These are phyloP conservation scores for Phytophthora constricta DNA, from an alignment of 352 stramenopile species.

Conservation along the genomic window DNA sequence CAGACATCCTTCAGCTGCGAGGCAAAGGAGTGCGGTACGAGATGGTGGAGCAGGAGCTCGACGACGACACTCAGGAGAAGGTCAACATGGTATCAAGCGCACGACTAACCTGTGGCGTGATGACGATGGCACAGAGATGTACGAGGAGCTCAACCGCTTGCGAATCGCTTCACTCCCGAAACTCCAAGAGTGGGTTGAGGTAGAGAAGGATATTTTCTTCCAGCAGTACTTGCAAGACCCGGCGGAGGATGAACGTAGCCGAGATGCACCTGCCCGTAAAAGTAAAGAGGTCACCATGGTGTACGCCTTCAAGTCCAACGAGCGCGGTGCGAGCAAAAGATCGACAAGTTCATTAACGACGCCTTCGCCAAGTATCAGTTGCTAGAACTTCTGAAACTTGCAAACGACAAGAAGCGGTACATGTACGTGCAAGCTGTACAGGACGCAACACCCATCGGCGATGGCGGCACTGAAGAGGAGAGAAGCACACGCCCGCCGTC, in stretches of 20 bases:
- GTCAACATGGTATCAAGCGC: constrained; percentile 15
- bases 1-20: constrained; percentile 37
- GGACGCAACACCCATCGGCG: constrained; percentile 8
- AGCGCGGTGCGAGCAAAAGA: constrained; percentile 36
- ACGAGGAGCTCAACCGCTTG: constrained; percentile 43
- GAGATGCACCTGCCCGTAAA: constrained; percentile 8
- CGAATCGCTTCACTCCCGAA: constrained; percentile 44
- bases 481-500: constrained; percentile 11
- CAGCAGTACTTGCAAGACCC: constrained; percentile 22
- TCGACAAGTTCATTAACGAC: constrained; percentile 47
- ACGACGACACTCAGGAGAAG: constrained; percentile 18
- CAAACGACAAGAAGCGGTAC: constrained; percentile 52
- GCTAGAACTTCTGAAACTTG: constrained; percentile 39
- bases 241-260: constrained; percentile 3
- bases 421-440: constrained; percentile 46
- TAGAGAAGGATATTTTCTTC: constrained; percentile 37
- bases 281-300: constrained; percentile 24
- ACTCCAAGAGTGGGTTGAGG: constrained; percentile 51
- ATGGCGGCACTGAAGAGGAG: constrained; percentile 5
- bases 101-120: constrained; percentile 16
- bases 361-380: constrained; percentile 50
- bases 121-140: constrained; percentile 27
- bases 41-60: constrained; percentile 40
- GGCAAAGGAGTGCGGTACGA: constrained; percentile 45
- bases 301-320: constrained; percentile 26